Conservation (phyloP, 1,139 yeast species). For the Meyerozyma elateridarum region DNA sequence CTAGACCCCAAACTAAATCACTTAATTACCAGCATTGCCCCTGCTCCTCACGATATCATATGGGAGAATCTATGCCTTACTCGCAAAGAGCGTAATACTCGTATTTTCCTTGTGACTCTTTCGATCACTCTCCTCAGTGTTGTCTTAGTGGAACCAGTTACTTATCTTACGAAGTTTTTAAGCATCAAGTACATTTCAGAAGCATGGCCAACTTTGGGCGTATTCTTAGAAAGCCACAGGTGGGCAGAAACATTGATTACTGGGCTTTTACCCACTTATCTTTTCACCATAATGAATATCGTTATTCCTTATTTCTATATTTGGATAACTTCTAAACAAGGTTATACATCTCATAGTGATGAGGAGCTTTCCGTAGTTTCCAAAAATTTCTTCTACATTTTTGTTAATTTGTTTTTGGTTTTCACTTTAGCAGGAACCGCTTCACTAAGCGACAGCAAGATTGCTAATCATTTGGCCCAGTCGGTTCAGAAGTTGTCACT, state of each 20-base stretch:
- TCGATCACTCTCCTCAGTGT: conserved; percentile 60
- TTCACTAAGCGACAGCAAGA: conserved; percentile 69
- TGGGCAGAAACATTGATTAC: conserved; percentile 73
- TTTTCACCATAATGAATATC: conserved; percentile 64
- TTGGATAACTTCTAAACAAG: conserved; percentile 63
- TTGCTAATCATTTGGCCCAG: conserved; percentile 69
- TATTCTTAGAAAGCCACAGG: conserved; percentile 50
- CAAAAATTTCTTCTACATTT: conserved; percentile 73
- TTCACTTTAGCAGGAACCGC: conserved; percentile 81
- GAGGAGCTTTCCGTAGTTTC: conserved; percentile 71
- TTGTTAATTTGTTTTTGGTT: conserved; percentile 71
- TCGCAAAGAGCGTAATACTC: conserved; percentile 47
- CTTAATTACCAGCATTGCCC: conserved; percentile 66
- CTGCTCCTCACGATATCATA: conserved; percentile 75
- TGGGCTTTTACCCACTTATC: conserved; percentile 70
- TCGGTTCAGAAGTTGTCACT: conserved; percentile 65
- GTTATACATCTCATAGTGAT: conserved; percentile 70
- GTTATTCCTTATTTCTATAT: conserved; percentile 66
- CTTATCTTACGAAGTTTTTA: conserved; percentile 67
- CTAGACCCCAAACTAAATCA: conserved; percentile 73
- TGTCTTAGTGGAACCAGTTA: conserved; percentile 64
- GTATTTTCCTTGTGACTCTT: conserved; percentile 56
- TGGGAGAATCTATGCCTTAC: conserved; percentile 71
- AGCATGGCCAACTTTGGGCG: conserved; percentile 71
- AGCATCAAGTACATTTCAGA: conserved; percentile 66